These are phyloP conservation scores for Nicotiana undulata DNA, from an alignment of 257 asterid species.

Conservation along the genomic window DNA sequence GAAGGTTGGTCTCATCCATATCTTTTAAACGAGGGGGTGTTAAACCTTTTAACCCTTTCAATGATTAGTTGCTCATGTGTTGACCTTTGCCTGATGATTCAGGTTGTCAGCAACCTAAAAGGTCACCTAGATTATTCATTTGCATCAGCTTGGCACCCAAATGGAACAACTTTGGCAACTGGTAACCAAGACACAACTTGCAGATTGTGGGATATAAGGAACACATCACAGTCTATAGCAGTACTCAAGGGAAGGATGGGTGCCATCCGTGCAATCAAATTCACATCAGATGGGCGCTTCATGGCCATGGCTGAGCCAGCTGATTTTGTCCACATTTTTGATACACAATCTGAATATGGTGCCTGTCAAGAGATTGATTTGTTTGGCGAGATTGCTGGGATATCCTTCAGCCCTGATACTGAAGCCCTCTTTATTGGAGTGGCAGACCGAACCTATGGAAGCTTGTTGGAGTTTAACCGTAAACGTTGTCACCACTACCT, in stretches of 20 bases:
- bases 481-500: constrained; percentile 31
- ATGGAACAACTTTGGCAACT: constrained; percentile 63
- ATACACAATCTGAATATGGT: constrained; percentile 34
- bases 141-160: constrained; percentile 88
- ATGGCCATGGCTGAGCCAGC: constrained; percentile 93
- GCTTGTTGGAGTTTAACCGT: constrained; percentile 60
- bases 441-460: constrained; percentile 66
- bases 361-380: constrained; percentile 61
- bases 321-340: constrained; percentile 67
- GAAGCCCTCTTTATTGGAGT: constrained; percentile 70
- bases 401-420: constrained; percentile 64
- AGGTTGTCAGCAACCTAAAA: constrained; percentile 48
- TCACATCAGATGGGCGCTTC: constrained; percentile 66
- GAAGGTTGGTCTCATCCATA: constrained; percentile 30
- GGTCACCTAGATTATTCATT: constrained; percentile 74
- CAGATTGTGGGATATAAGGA: constrained; percentile 79
- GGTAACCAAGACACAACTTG: constrained; percentile 89
- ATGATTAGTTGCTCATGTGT: constrained; percentile 16
- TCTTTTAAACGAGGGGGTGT: background rate
- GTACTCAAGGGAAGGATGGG: constrained; percentile 75
- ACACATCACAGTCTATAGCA: constrained; percentile 47
- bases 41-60: background rate
- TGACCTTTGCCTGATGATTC: background rate
- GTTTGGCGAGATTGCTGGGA: constrained; percentile 79
- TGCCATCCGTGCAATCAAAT: constrained; percentile 53